Evolutionary conservation across 2,329 filamentous ascomycete species (phyloP).

Genomic region (Penicillium expansum): DNA sequence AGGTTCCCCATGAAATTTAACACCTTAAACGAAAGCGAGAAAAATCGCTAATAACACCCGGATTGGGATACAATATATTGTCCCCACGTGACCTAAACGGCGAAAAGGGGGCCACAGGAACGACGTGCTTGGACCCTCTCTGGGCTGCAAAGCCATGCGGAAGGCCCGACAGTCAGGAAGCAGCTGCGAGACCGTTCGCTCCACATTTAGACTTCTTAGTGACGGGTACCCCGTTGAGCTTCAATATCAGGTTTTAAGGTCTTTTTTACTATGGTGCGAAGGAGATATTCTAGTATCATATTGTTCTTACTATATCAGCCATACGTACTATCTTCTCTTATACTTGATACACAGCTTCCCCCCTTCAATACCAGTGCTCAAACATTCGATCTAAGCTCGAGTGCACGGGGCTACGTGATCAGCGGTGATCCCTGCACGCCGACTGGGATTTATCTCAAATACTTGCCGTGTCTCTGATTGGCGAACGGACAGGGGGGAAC

Average conservation of each 20-base stretch:
- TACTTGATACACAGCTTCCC: neutral
- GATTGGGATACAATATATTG: neutral
- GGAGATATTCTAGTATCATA: neutral
- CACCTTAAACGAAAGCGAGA: neutral
- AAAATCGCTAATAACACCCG: neutral
- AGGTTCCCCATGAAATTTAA: too few species aligned
- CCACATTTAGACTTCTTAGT: constrained; percentile 20
- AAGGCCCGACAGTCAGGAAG: constrained; percentile 38
- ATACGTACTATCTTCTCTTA: neutral
- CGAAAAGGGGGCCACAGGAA: constrained; percentile 3
- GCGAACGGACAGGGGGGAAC: constrained; percentile 19
- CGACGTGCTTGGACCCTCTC: constrained; percentile 22
- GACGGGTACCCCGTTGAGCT: neutral
- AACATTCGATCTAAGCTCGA: constrained; percentile 14
- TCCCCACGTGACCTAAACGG: constrained; percentile 17
- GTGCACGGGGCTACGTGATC: constrained; percentile 23
- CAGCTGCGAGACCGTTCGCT: constrained; percentile 39
- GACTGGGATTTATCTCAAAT: constrained; percentile 39
- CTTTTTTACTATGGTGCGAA: neutral
- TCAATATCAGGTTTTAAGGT: neutral
- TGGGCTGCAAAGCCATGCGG: constrained; percentile 22
- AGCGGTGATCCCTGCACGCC: constrained; percentile 27
- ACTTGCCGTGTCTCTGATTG: constrained; percentile 31
- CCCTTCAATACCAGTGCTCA: neutral
- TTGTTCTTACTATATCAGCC: neutral